These are phyloP conservation scores for Agaricus subrufescens DNA, from an alignment of 768 basidiomycete genomes.

Conservation along the genomic window DNA sequence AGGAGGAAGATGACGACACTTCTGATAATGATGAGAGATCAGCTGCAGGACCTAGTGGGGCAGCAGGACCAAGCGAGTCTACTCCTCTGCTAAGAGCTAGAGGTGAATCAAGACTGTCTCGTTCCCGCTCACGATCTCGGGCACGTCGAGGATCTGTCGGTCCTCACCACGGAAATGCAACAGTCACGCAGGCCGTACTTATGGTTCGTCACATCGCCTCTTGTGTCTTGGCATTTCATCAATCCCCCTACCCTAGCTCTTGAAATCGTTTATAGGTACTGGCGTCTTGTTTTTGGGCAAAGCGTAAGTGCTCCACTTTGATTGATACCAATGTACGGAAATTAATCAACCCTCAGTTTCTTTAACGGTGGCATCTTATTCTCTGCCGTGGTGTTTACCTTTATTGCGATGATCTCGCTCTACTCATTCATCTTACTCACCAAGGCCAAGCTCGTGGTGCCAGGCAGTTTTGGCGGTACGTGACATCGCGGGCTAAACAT, in stretches of 20 bases:
- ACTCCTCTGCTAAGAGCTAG: constrained; percentile 46
- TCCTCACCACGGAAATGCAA: constrained; percentile 77
- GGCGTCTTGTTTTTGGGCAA: constrained; percentile 95
- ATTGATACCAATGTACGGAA: background rate
- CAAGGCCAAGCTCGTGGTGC: constrained; percentile 80
- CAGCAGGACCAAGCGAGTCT: constrained; percentile 38
- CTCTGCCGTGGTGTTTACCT: constrained; percentile 68
- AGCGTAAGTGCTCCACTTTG: constrained; percentile 49
- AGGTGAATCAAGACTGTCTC: constrained; percentile 13
- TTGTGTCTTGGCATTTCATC: background rate
- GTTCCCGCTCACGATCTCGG: constrained; percentile 42
- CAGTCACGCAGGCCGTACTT: constrained; percentile 84
- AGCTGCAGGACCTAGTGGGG: constrained; percentile 14
- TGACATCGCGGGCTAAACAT: background rate
- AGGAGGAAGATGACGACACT: constrained; percentile 70
- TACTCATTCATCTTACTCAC: constrained; percentile 93
- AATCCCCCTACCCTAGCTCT: constrained; percentile 42
- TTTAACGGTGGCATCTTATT: constrained; percentile 94
- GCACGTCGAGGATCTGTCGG: constrained; percentile 54
- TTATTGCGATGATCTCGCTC: constrained; percentile 82
- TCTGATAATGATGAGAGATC: constrained; percentile 63
- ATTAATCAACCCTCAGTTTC: constrained; percentile 49
- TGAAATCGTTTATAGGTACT: constrained; percentile 94
- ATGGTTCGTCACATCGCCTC: constrained; percentile 55
- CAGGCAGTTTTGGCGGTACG: constrained; percentile 88